Conservation (phyloP, 768 basidiomycete genomes). For the Agrocybe pediades region DNA sequence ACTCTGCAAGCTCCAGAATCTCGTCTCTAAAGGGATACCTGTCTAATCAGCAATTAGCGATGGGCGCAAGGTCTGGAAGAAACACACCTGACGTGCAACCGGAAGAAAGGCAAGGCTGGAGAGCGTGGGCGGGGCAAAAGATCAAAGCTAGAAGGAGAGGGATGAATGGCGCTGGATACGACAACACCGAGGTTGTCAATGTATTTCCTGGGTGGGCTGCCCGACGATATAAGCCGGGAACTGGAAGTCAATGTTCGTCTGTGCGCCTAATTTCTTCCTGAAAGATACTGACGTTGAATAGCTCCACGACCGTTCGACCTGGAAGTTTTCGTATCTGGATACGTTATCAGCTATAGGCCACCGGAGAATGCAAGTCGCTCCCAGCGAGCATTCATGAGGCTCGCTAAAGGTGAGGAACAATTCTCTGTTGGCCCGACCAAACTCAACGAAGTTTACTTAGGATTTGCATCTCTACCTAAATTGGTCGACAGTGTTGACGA, state of each 20-base stretch:
- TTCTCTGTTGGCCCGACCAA: too few species aligned
- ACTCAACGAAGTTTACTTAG: slow-evolving; percentile 34
- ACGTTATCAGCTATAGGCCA: slow-evolving; percentile 61
- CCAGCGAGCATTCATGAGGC: slow-evolving; percentile 71
- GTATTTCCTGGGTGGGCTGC: slow-evolving; percentile 83
- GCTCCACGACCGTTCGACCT: slow-evolving; percentile 58
- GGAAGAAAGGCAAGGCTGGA: slow-evolving; percentile 45
- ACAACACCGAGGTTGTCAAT: slow-evolving; percentile 23
- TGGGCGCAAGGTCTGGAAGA: slow-evolving; percentile 21
- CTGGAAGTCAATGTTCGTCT: slow-evolving; percentile 9
- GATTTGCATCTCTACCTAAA: slow-evolving; percentile 75
- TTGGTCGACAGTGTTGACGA: slow-evolving; percentile 36
- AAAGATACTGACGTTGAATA: neutral
- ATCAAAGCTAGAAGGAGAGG: slow-evolving; percentile 32
- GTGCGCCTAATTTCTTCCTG: neutral
- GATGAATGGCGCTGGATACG: slow-evolving; percentile 12
- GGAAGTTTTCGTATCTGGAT: slow-evolving; percentile 77
- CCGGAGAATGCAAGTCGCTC: slow-evolving; percentile 68
- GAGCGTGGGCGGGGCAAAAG: slow-evolving; percentile 67
- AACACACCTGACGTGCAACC: slow-evolving; percentile 16
- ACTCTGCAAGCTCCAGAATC: slow-evolving; percentile 32
- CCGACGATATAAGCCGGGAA: slow-evolving; percentile 40
- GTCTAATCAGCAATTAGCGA: slow-evolving; percentile 38
- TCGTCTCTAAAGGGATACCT: slow-evolving; percentile 53
- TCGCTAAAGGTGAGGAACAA: slow-evolving; percentile 68